These are phyloP conservation scores for Cyphellophora attinorum DNA, from an alignment of 2,329 filamentous ascomycete genomes.

Conservation along the genomic window DNA sequence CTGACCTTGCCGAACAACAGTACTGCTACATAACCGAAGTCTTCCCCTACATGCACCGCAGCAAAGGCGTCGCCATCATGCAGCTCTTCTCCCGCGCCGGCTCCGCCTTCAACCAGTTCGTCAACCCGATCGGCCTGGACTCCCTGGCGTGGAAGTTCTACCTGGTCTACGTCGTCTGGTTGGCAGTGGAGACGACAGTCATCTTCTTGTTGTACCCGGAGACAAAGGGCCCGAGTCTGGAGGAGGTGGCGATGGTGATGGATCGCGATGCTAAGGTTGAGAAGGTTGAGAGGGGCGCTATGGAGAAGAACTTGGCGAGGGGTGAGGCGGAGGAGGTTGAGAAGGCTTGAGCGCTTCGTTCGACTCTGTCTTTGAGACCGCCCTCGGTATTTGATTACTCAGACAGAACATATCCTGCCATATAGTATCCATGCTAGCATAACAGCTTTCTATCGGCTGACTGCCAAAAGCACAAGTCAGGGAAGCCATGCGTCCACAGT, in stretches of 20 bases:
- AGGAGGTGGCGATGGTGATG: constrained; percentile 21
- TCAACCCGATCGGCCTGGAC: constrained; percentile 38
- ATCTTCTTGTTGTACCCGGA: constrained; percentile 21
- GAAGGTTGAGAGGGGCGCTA: background rate
- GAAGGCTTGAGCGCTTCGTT: too few species aligned
- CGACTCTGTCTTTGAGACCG: too few species aligned
- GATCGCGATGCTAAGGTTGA: constrained; percentile 9
- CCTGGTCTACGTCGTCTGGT: constrained; percentile 32
- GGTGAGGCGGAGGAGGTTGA: background rate
- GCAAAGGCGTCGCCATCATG: constrained; percentile 25
- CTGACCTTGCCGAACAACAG: too few species aligned
- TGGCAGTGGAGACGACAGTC: constrained; percentile 15
- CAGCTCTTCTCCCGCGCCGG: constrained; percentile 33
- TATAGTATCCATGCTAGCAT: too few species aligned
- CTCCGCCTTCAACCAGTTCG: constrained; percentile 38
- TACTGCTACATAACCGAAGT: constrained; percentile 33
- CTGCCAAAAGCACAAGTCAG: too few species aligned
- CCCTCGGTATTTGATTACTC: too few species aligned
- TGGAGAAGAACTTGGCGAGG: too few species aligned
- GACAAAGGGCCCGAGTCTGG: constrained; percentile 21
- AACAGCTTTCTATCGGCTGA: too few species aligned
- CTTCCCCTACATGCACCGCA: constrained; percentile 36
- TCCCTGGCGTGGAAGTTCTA: constrained; percentile 45
- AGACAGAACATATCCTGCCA: too few species aligned
- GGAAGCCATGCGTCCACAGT: too few species aligned